Conservation (phyloP, 176 grass and related monocot species). For the Oryza longistaminata region DNA sequence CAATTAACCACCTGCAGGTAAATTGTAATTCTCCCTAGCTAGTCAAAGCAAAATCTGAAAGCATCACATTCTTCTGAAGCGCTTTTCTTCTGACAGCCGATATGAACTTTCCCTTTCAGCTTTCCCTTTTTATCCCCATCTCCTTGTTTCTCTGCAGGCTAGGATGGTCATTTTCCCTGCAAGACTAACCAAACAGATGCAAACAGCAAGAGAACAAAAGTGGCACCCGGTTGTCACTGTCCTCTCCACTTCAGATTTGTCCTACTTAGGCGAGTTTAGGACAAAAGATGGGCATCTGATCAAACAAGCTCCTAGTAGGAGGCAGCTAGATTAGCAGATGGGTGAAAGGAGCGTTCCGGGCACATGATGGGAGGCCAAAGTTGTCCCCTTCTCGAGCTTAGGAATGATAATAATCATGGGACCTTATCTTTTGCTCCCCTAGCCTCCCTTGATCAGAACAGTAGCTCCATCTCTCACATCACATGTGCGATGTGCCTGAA, state of each 20-base stretch:
- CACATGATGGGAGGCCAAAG: slow-evolving; percentile 46
- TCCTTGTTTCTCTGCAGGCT: not conserved
- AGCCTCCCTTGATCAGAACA: slow-evolving; percentile 36
- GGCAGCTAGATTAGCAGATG: slow-evolving; percentile 9
- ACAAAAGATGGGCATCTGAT: slow-evolving; percentile 47
- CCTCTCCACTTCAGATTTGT: slow-evolving; percentile 45
- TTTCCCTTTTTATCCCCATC: slow-evolving; percentile 32
- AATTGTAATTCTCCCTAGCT: not conserved
- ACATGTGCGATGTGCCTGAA: slow-evolving; percentile 19
- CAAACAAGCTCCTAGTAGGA: not conserved
- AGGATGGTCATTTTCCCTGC: slow-evolving; percentile 2
- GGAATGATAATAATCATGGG: slow-evolving; percentile 44
- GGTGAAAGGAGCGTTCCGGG: not conserved
- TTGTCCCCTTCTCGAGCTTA: slow-evolving; percentile 38
- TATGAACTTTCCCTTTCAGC: slow-evolving; percentile 12
- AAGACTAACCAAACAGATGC: not conserved
- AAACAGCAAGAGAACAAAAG: slow-evolving; percentile 42
- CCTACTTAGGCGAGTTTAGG: slow-evolving; percentile 32
- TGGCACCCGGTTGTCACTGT: slow-evolving; percentile 18
- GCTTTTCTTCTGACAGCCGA: not conserved
- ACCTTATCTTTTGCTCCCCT: slow-evolving; percentile 3
- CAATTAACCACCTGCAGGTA: not conserved
- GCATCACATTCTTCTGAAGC: not conserved
- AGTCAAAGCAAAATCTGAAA: slow-evolving; percentile 13
- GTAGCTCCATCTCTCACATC: not conserved